Evolutionary conservation across 192 early-diverging fungal genomes (phyloP), one percentile per base, ranked within the genome.

Genomic region (Coemansia sp.): DNA sequence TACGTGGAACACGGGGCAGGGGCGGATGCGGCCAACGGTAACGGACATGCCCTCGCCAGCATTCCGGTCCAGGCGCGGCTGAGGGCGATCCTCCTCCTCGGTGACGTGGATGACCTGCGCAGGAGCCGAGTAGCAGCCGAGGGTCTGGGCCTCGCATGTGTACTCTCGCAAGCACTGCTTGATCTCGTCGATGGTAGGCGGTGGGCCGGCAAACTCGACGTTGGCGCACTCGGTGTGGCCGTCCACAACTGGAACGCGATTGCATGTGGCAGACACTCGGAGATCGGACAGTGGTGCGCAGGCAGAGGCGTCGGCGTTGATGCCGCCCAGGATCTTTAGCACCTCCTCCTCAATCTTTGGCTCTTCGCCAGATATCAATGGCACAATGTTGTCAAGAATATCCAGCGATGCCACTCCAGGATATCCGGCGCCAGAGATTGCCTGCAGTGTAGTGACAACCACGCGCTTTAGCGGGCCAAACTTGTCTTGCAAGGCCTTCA

Each of bases 351-450:
- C 97, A 87, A 99, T 94, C 88, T 99, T 99, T 67, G 92, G 90
- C 82, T 99, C 97, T 77, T 99, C 97, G 63, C 97, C 97, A 40
- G 87, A 85, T 76, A 99, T 96, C 75, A 90, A 90, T 22, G 97
- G 97, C 34, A 99, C 93, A 31, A 99, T 86, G 78, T 99, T 99
- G 79, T 96, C 97, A 67, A 96, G 83, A 66, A 99, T 98, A 77
- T 99, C 97, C 51, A 99, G 86, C 51, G 93, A 94, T 6, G 94
- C 85, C 0, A 99, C 95, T 63, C 97, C 97, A 2, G 97, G 97
- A 84, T 99, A 99, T 33, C 97, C 97, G 0, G 97, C 96, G 42
- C 97, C 97, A 16, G 94, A 96, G 74, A 99, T 93, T 16, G 97
- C 96, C 86, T 99, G 97, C 86, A 96, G 90, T 22, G 96, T 99